Evolutionary conservation across 2,329 filamentous ascomycete genomes (phyloP).

Genomic region (Neurospora crassa): DNA sequence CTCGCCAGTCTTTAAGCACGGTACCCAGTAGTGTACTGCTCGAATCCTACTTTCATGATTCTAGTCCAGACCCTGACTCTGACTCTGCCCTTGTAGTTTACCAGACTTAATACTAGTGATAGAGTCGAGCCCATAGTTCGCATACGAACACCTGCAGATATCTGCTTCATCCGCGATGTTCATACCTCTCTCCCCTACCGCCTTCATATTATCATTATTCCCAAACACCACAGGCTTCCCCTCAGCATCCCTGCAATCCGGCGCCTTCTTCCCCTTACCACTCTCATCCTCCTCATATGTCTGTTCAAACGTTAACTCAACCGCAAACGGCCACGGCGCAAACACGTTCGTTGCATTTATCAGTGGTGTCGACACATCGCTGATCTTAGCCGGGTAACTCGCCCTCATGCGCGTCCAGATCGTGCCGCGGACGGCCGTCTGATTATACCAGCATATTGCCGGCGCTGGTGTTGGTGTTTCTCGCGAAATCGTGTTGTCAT

Average conservation of each 20-base stretch:
- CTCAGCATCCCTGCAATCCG: constrained; percentile 39
- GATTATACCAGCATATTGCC: constrained; percentile 48
- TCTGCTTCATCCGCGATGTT: neutral
- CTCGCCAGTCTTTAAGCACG: neutral
- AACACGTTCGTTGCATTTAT: constrained; percentile 20
- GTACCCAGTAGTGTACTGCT: neutral
- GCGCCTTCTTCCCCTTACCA: constrained; percentile 35
- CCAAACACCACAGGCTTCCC: neutral
- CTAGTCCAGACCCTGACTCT: neutral
- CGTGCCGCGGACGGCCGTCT: constrained; percentile 44
- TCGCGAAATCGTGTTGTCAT: neutral
- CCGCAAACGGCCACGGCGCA: constrained; percentile 46
- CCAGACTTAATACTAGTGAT: neutral
- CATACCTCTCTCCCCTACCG: neutral
- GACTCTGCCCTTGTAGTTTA: neutral
- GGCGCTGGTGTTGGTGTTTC: neutral
- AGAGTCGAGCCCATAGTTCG: constrained; percentile 8
- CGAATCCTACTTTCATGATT: neutral
- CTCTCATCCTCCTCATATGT: constrained; percentile 32
- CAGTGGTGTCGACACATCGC: constrained; percentile 12
- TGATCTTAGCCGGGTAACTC: constrained; percentile 20
- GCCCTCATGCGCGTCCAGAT: constrained; percentile 44
- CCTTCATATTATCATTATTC: neutral
- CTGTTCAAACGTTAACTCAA: constrained; percentile 44
- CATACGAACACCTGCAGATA: constrained; percentile 11